Conservation (phyloP, 164 flowering plant species). For the Aristolochia contorta region DNA sequence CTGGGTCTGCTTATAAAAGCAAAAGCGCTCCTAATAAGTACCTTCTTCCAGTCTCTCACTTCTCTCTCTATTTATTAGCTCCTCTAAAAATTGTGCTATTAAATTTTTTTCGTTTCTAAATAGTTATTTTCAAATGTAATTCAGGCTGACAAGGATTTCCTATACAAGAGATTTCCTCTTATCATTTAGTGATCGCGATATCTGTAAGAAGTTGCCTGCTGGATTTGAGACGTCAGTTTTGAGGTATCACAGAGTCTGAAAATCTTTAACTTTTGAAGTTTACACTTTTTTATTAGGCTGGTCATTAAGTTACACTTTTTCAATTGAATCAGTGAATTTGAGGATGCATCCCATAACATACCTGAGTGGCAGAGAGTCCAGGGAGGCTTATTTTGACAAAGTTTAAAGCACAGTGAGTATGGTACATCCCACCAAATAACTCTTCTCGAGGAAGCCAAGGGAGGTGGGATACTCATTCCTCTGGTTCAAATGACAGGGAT, state of each 20-base stretch:
- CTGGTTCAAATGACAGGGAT: conserved; percentile 66
- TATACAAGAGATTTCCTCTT: conserved; percentile 71
- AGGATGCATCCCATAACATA: conserved; percentile 30
- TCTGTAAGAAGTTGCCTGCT: conserved; percentile 64
- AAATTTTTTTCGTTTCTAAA: not conserved
- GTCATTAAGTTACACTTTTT: not conserved
- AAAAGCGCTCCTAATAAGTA: conserved; percentile 29
- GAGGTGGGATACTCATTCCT: conserved; percentile 77
- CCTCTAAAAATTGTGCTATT: not conserved
- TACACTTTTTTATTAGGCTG: not conserved
- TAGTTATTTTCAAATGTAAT: conserved; percentile 7
- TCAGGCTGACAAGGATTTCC: conserved; percentile 43
- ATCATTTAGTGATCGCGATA: conserved; percentile 61
- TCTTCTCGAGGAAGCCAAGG: conserved; percentile 55
- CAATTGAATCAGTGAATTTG: conserved; percentile 52
- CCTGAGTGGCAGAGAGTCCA: conserved; percentile 47
- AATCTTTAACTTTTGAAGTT: not conserved
- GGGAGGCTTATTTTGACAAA: conserved; percentile 44
- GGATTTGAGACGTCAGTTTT: conserved; percentile 55
- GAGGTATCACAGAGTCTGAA: conserved; percentile 29
- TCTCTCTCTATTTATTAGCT: conserved; percentile 2
- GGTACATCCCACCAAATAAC: conserved; percentile 69
- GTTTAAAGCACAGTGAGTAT: conserved; percentile 56
- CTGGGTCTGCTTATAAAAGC: conserved; percentile 14
- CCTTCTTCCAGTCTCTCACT: conserved; percentile 1